phyloP scores from a whole-genome alignment of 805 yeast species.

The Nakazawaea populi region DNA sequence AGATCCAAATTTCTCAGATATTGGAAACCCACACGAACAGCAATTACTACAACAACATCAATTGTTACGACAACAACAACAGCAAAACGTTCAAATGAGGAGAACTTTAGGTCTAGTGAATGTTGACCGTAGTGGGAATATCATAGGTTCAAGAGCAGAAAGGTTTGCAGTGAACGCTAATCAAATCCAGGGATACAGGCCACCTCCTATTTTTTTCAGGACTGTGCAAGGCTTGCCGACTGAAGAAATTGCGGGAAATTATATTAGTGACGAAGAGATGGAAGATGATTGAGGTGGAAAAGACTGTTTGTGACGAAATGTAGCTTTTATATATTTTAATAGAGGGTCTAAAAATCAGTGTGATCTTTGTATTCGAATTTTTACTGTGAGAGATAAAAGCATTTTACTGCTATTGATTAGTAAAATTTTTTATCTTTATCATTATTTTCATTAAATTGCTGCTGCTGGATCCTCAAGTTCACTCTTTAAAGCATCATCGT shows the following conservation, averaged over 20 bases:
- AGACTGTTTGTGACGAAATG: not conserved
- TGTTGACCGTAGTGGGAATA: not conserved
- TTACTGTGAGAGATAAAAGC: constrained; percentile 5
- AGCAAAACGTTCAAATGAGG: not conserved
- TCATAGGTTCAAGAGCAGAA: not conserved
- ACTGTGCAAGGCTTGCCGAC: too few species aligned
- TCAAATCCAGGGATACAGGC: not conserved
- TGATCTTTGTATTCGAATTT: not conserved
- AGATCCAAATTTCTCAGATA: not conserved
- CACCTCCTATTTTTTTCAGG: not conserved
- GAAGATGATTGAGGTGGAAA: not conserved
- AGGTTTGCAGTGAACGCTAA: not conserved
- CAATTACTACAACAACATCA: not conserved
- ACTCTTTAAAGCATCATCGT: constrained; percentile 5
- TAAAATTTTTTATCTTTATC: too few species aligned
- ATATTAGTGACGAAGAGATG: constrained; percentile 8
- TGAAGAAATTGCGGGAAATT: not conserved
- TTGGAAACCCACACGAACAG: not conserved
- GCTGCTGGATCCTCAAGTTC: constrained; percentile 3
- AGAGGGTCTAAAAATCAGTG: not conserved
- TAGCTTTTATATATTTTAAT: not conserved
- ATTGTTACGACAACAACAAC: not conserved
- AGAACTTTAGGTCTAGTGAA: not conserved
- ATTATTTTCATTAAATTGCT: too few species aligned
- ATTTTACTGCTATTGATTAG: too few species aligned